Evolutionary conservation across 2,329 filamentous ascomycete species (phyloP), one percentile per base, ranked within the genome.

Genomic region (Colletotrichum nymphaeae): DNA sequence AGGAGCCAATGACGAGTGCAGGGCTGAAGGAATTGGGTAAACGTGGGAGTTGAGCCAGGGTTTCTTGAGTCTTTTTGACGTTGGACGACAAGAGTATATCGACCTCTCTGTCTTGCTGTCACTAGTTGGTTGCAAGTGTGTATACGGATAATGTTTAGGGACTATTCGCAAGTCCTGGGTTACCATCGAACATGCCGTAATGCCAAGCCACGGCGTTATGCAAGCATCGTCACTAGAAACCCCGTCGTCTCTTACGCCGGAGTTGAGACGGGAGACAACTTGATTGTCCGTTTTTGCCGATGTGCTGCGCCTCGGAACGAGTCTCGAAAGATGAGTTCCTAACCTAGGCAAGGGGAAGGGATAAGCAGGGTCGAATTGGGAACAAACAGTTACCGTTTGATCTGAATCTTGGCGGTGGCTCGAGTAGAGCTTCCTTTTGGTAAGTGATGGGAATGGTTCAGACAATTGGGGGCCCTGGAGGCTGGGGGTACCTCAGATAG

Each of bases 331-430:
- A 19, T 7, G 37, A 42, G 14, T 19, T 16, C 37, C 14, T 16
- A n/a, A 7, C n/a, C 37, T 46, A 26, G 19, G 24, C 22, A 46
- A 55, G 37, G 46, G 49, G 60, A 60, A 68, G 60, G 56, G 24
- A 63, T 55, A 60, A 49, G 42, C 42, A 49, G 42, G 42, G 42
- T 49, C 42, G 19, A 49, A 8, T 49, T 42, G 37, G 37, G 42
- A 49, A 42, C 42, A 70, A 70, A 69, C 66, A 69, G 22, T 70
- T 69, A 46, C 60, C n/a, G 70, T 73, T 73, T 73, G 60, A 73
- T 49, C 66, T 35, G 37, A 14, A 70, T 62, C 70, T 70, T 70
- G 70, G 42, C 42, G 19, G 42, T 49, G 37, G 70, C 70, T 70
- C 67, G 70, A 64, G 53, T 64, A 65, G 32, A 70, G 60, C 55